These are phyloP conservation scores for Candida suzukii DNA, from an alignment of 805 yeast genomes.

Conservation along the genomic window DNA sequence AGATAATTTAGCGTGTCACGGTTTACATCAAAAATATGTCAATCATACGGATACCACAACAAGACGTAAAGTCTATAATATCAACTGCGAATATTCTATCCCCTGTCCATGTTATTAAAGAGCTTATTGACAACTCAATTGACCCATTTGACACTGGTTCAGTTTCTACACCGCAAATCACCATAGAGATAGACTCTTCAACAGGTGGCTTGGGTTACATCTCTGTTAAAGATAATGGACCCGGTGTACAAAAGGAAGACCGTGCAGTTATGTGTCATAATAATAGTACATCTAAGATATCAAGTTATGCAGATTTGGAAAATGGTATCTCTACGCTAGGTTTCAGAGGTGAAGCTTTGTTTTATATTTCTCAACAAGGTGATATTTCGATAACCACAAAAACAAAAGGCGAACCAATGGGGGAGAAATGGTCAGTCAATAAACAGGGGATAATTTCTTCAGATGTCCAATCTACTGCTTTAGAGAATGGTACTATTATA, in stretches of 20 bases:
- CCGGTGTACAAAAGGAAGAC: conserved; percentile 26
- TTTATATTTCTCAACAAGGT: conserved; percentile 27
- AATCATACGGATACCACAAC: conserved; percentile 15
- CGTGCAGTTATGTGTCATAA: conserved; percentile 29
- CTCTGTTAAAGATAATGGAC: conserved; percentile 33
- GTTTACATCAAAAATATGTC: neutral
- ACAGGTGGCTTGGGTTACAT: conserved; percentile 28
- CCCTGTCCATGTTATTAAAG: conserved; percentile 31
- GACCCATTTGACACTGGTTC: conserved; percentile 21
- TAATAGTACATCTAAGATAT: conserved; percentile 36
- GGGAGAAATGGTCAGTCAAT: conserved; percentile 29
- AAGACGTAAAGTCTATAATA: conserved; percentile 13
- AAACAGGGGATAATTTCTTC: conserved; percentile 15
- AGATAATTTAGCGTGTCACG: too few relatives aligned
- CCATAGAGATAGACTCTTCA: conserved; percentile 29
- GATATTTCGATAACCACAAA: conserved; percentile 24
- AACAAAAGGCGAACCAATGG: conserved; percentile 22
- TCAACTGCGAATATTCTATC: conserved; percentile 26
- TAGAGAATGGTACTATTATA: conserved; percentile 29
- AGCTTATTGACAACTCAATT: conserved; percentile 33
- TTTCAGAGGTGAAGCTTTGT: conserved; percentile 44
- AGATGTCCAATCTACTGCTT: conserved; percentile 3
- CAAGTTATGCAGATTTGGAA: conserved; percentile 21
- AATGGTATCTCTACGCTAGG: conserved; percentile 30
- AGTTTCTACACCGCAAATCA: conserved; percentile 16